Percentiles rank a stretch among this genome's conserved stretches.
Conservation (phyloP, 306 rosid species). For the Leucaena leucocephala region DNA sequence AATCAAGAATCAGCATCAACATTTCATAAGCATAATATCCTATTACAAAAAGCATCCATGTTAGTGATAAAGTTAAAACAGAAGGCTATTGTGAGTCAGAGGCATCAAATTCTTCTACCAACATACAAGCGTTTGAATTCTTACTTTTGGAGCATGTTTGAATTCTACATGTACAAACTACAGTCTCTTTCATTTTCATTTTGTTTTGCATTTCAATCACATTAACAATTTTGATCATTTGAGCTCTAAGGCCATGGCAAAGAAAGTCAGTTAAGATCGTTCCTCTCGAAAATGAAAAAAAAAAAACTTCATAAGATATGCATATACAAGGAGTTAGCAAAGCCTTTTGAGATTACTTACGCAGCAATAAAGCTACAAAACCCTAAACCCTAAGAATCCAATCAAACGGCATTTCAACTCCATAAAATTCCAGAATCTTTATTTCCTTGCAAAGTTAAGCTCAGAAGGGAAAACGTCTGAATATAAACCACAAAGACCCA, state of each 20-base stretch:
- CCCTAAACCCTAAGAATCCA: conserved; percentile 35
- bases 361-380: conserved; percentile 38
- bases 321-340: not conserved
- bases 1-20: conserved; percentile 27
- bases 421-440: not conserved
- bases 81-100: not conserved
- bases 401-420: conserved; percentile 1
- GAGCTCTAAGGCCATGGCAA: not conserved
- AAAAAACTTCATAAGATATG: not conserved
- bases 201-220: not conserved
- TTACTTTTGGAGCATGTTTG: conserved; percentile 11
- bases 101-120: not conserved
- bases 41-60: conserved; percentile 16
- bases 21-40: not conserved
- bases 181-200: not conserved
- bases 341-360: conserved; percentile 7
- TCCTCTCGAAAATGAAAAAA: not conserved
- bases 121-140: not conserved
- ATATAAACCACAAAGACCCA: conserved; percentile 6
- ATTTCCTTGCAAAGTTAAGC: conserved; percentile 3
- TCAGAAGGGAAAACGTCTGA: not conserved
- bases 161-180: not conserved
- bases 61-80: conserved; percentile 23
- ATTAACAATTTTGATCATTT: not conserved
- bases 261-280: not conserved